Base-by-base conservation (phyloP, 2,329 filamentous ascomycete species). In the Elsinoe arachidis region DNA sequence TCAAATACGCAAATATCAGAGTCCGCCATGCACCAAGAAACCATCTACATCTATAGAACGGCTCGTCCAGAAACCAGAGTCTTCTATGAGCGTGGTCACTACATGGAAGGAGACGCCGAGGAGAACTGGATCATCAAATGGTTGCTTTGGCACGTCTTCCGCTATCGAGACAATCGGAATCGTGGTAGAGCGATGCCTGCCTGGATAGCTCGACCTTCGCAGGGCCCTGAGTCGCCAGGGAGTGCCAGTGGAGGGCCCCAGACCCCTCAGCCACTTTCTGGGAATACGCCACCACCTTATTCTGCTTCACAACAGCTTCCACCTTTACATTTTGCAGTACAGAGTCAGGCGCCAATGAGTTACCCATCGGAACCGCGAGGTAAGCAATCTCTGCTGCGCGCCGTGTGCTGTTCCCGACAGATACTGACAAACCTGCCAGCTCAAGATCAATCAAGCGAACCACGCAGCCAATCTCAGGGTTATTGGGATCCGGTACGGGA, bases 111-210 rank as follows among this genome's bases (percentile, higher is more conserved):
- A 9, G 68, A 71, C 9, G 71, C 71, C 43, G 72, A 76, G 61
- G 72, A 74, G 61, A 78, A 78, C 57, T 78, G 76, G 76, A 73
- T 78, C 37, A 76, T 76, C 30, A 68, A 73, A n/a, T 78, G 76
- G 76, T 73, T 75, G 61, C 68, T 78, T 5, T 78, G 76, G 76
- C 76, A 78, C 62, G 74, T 75, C 59, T 78, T 78, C 60, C 73
- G 76, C n/a, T 77, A 74, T 60, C 66, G 70, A 21, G 71, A 73
- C 61, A 71, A 73, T 60, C 71, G 75, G 17, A 65, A 64, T 43
- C 62, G 64, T n/a, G 61, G 62, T 19, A 58, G 63, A 51, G 59
- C 61, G 17, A 64, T 63, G 9, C 64, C 64, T 12, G 61, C 55
- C 26, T 46, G 57, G 37, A 47, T 58, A 39, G 39, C 34, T 34